Percentiles rank a stretch among this genome's conserved stretches.
Evolutionary conservation across 805 yeast genomes (phyloP).

Genomic region (Cyberlindnera xylosilytica): DNA sequence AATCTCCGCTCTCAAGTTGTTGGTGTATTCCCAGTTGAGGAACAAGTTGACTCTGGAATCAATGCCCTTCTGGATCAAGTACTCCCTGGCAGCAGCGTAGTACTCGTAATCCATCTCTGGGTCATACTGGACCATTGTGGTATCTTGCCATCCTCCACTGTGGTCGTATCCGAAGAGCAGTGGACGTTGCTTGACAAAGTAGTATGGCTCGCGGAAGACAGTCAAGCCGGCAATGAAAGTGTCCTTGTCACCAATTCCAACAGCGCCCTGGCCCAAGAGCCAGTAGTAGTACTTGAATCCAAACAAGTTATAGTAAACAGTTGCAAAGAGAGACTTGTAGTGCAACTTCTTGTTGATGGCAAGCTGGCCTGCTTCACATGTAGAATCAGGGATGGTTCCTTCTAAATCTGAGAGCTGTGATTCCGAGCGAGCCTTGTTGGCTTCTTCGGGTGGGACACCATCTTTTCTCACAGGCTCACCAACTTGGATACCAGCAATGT

Average conservation of each 20-base stretch:
- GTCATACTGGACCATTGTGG: constrained; percentile 29
- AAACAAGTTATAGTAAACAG: constrained; percentile 61
- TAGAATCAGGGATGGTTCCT: constrained; percentile 65
- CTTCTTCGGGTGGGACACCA: constrained; percentile 33
- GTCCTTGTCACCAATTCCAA: constrained; percentile 81
- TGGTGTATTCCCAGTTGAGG: constrained; percentile 23
- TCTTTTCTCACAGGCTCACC: constrained; percentile 38
- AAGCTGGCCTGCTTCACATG: constrained; percentile 72
- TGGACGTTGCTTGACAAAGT: constrained; percentile 28
- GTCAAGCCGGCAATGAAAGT: constrained; percentile 48
- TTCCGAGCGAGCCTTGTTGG: constrained; percentile 39
- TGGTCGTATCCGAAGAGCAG: constrained; percentile 25
- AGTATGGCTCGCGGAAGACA: constrained; percentile 23
- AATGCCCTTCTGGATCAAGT: constrained; percentile 17
- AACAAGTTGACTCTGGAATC: constrained; percentile 25
- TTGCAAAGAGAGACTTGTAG: constrained; percentile 52
- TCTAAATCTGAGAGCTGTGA: constrained; percentile 54
- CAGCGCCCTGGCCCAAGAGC: constrained; percentile 67
- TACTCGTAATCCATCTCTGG: constrained; percentile 28
- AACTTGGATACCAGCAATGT: constrained; percentile 46
- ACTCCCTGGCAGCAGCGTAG: constrained; percentile 20
- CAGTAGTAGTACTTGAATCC: constrained; percentile 73
- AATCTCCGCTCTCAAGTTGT: constrained; percentile 20
- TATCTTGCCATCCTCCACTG: constrained; percentile 26
- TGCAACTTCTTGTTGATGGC: constrained; percentile 60